These are phyloP conservation scores for Alternaria longipes DNA, from an alignment of 2,329 filamentous ascomycete genomes.

Conservation along the genomic window DNA sequence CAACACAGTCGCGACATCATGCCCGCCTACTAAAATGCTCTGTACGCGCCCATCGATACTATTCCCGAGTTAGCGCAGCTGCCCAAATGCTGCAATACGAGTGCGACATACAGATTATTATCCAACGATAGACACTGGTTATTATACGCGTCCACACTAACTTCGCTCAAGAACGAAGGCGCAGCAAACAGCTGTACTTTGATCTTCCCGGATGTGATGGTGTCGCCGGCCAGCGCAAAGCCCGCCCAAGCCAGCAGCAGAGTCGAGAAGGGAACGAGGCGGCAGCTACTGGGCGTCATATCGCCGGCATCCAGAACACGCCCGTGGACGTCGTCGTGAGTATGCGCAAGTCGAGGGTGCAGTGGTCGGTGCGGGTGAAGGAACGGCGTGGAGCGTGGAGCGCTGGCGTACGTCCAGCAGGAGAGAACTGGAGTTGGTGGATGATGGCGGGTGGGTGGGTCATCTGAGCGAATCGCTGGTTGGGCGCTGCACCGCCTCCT, in stretches of 20 bases:
- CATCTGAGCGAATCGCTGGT: not conserved
- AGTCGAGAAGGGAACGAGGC: conserved; percentile 9
- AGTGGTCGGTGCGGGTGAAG: not conserved
- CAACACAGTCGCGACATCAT: conserved; percentile 37
- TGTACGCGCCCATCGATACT: conserved; percentile 48
- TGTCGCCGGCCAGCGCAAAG: conserved; percentile 24
- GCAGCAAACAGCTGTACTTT: conserved; percentile 48
- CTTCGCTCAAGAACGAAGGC: conserved; percentile 44
- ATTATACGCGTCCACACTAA: conserved; percentile 43
- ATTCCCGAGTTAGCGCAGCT: not conserved
- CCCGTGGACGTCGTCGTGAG: not conserved
- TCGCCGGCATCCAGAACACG: conserved; percentile 14
- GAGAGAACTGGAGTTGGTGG: conserved; percentile 1
- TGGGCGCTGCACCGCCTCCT: conserved; percentile 3
- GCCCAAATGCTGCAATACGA: not conserved
- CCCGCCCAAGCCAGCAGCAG: conserved; percentile 13
- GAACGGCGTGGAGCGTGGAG: not conserved
- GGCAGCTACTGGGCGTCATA: conserved; percentile 19
- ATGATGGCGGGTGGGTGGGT: conserved; percentile 1
- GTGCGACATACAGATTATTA: conserved; percentile 43
- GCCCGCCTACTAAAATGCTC: conserved; percentile 44
- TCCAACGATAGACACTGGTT: conserved; percentile 42
- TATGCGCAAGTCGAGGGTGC: not conserved
- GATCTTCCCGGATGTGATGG: conserved; percentile 37
- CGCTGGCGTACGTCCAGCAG: not conserved